Base-by-base conservation (phyloP, 768 basidiomycete species). In the Boletus eberwhitei region DNA sequence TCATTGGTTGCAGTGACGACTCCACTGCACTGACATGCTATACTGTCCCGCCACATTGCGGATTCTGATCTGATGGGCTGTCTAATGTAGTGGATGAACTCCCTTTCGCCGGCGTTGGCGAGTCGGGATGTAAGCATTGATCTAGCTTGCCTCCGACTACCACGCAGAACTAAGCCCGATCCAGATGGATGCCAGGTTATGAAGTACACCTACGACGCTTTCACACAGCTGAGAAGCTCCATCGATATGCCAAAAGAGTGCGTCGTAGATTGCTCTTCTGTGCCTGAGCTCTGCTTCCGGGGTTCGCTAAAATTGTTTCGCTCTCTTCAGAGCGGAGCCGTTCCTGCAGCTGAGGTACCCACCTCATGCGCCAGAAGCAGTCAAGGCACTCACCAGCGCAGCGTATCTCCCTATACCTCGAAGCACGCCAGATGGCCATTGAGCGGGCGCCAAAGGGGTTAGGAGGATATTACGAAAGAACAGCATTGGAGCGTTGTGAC, bases 211-310 rank as follows among this genome's bases (percentile, higher is more conserved):
- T 87, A 78, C 54, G 79, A 85, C 34, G 61, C 72, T 2, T 87
- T 85, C 64, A 75, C 76, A 4, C 80, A 84, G 44, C 61, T 74
- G 14, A 71, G 83, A 29, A 64, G 73, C 13, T 73, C 78, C 19
- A 64, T 82, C 35, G 81, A 87, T 57, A 78, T 81, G 22, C 85
- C 87, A 5, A 73, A 69, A 65, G 82, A 79, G 85, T 86, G 52
- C 40, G 79, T 50, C 39, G 6, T 9, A 6, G 14, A 5, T 12
- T 26, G n/a, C 35, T 34, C 36, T 21, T 26, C 38, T 37, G 35
- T 49, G 26, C 41, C 53, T 49, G 39, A 29, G 31, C 24, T 32
- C 11, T 16, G 16, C 4, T 46, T 36, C 24, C 22, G 8, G 45
- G n/a, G 21, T 49, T 54, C 36, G 14, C 55, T 64, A 34, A 61